Base-by-base conservation (phyloP, 116 monocot genomes). In the Posidonia oceanica region DNA sequence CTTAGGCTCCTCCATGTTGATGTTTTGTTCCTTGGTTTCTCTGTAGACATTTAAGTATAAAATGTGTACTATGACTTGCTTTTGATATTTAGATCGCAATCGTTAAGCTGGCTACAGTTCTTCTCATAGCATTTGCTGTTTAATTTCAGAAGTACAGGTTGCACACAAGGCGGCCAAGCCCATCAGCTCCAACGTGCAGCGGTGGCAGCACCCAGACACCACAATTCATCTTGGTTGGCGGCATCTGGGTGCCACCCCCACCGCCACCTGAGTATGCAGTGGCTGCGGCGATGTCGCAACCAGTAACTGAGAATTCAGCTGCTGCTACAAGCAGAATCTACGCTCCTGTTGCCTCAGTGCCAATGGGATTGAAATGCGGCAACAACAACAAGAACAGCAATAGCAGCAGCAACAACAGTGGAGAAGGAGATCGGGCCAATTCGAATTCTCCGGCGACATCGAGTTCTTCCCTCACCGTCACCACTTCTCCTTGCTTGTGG, bases 131-230 rank as follows among this genome's bases (percentile, higher is more conserved):
- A 48, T 48, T 21, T 62, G 29, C 7, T 5, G 54, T 54, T 17
- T 54, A 36, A 39, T 68, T 75, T 61, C 83, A 96, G 96, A 96
- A 96, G 77, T 96, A 83, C 74, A 83, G 97, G 12, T 72, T 97
- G 54, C 97, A 97, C 70, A 83, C 83, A 3, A 81, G 82, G 44
- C 71, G 92, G 37, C 80, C 85, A 13, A 77, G 36, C 64, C 41
- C 77, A 0, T 61, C 82, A 44, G 75, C 36, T 3, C 79, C 51
- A 13, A 8, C 44, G 42, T 52, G 48, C 52, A 75, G 64, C 66
- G 59, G 42, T 75, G 61, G 61, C 75, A 77, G 74, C 67, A 61
- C 72, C 4, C 81, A 71, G 23, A 61, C 76, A 0, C 87, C 84
- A 1, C 92, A 89, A 66, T 79, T 91, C 52, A 79, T 91, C 36